Percentiles rank a stretch among this genome's conserved stretches.
Conservation (phyloP, 2,329 filamentous ascomycete species). For the Cytospora piceae region DNA sequence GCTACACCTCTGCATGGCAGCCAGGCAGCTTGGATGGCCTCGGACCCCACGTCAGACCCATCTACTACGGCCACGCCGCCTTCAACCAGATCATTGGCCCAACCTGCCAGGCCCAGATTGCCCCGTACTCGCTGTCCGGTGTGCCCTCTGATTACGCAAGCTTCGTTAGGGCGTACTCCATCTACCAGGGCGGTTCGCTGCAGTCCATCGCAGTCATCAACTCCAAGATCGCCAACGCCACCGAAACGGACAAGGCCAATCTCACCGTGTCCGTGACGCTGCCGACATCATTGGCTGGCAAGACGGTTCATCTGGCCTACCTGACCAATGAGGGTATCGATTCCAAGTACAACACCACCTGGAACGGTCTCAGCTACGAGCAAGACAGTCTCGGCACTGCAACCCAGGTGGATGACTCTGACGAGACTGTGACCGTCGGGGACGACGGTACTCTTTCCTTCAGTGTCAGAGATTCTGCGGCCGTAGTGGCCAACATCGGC, state of each 20-base stretch:
- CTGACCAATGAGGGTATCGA: constrained; percentile 52
- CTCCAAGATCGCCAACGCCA: constrained; percentile 46
- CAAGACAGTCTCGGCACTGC: constrained; percentile 46
- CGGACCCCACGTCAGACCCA: constrained; percentile 49
- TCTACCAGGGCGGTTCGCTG: constrained; percentile 48
- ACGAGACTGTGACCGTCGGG: constrained; percentile 39
- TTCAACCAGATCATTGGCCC: constrained; percentile 54
- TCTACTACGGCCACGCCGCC: constrained; percentile 56
- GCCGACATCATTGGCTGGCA: constrained; percentile 42
- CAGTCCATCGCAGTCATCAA: constrained; percentile 52
- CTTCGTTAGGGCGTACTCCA: constrained; percentile 47
- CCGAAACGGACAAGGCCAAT: constrained; percentile 42
- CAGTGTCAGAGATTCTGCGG: constrained; percentile 48
- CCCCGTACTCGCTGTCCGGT: constrained; percentile 38
- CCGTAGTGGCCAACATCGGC: constrained; percentile 50
- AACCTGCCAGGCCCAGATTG: constrained; percentile 47
- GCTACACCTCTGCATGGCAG: constrained; percentile 54
- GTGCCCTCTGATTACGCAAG: constrained; percentile 43
- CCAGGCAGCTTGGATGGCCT: constrained; percentile 46
- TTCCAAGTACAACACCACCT: constrained; percentile 46
- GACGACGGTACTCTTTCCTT: constrained; percentile 41
- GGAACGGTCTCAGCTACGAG: constrained; percentile 53
- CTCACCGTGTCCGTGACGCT: constrained; percentile 48
- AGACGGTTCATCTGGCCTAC: constrained; percentile 50
- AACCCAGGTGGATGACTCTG: constrained; percentile 39